These are phyloP conservation scores for Debaryomycetaceae sp. DNA, from an alignment of 1,139 yeast genomes.

Conservation along the genomic window DNA sequence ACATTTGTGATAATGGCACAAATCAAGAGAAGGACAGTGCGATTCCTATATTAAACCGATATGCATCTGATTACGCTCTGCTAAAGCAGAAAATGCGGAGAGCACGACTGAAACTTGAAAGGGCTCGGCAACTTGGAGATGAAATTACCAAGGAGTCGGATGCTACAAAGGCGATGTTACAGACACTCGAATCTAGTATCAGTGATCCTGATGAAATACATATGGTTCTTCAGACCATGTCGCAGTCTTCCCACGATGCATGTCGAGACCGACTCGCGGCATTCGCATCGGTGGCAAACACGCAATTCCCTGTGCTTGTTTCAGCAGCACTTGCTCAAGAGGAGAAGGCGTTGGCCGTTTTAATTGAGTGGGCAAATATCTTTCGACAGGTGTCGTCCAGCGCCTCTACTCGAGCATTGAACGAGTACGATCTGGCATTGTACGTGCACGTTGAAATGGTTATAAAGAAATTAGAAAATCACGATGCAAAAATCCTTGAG, in stretches of 20 bases:
- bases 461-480: slow-evolving; percentile 1
- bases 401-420: slow-evolving; percentile 1
- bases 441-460: slow-evolving; percentile 3
- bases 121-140: too few relatives aligned
- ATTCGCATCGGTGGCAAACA: slow-evolving; percentile 1
- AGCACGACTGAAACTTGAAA: too few relatives aligned
- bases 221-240: background rate
- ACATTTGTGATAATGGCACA: slow-evolving; percentile 11
- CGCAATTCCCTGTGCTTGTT: background rate
- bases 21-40: background rate
- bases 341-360: background rate
- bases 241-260: slow-evolving; percentile 1
- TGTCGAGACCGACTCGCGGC: slow-evolving; percentile 5
- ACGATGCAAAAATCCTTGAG: slow-evolving; percentile 4
- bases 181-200: background rate
- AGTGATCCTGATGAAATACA: background rate
- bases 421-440: slow-evolving; percentile 6
- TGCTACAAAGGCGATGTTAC: background rate
- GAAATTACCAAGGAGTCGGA: too few relatives aligned
- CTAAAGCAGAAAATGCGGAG: background rate
- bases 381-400: background rate
- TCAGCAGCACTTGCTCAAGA: background rate
- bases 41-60: too few relatives aligned
- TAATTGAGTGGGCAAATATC: background rate
- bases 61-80: too few relatives aligned